These are phyloP conservation scores for Xylaria sp. DNA, from an alignment of 2,329 filamentous ascomycete genomes.

Conservation along the genomic window DNA sequence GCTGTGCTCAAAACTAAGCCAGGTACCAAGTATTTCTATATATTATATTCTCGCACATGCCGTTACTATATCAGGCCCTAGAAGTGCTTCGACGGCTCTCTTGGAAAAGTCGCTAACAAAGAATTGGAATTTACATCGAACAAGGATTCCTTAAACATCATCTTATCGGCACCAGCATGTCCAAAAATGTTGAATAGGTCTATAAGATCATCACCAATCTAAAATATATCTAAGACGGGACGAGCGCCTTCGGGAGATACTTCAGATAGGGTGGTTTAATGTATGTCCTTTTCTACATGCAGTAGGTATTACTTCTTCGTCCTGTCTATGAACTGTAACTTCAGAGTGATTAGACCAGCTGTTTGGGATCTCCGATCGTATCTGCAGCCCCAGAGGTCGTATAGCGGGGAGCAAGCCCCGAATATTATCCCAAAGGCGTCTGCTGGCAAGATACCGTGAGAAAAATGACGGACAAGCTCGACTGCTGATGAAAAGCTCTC, in stretches of 20 bases:
- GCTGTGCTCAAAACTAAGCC: too few species aligned
- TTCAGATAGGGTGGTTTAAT: not conserved
- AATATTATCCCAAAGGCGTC: constrained; percentile 26
- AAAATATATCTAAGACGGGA: constrained; percentile 1
- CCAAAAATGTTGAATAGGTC: constrained; percentile 12
- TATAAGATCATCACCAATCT: constrained; percentile 16
- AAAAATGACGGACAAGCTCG: constrained; percentile 18
- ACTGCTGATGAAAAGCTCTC: constrained; percentile 22
- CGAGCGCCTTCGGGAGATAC: not conserved
- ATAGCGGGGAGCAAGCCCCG: constrained; percentile 22
- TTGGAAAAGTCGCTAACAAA: not conserved
- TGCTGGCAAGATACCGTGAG: constrained; percentile 11
- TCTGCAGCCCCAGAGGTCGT: constrained; percentile 15
- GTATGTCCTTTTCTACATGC: not conserved
- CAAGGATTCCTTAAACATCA: constrained; percentile 3
- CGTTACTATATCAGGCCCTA: constrained; percentile 7
- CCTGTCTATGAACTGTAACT: not conserved
- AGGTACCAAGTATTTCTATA: too few species aligned
- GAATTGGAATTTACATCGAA: not conserved
- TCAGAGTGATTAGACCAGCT: not conserved
- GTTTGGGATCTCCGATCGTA: not conserved
- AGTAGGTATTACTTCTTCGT: not conserved
- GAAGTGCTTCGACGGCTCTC: constrained; percentile 6
- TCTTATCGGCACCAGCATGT: not conserved
- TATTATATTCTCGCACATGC: not conserved